Evolutionary conservation across 306 rosid genomes (phyloP).

Genomic region (Cicer judaicum): DNA sequence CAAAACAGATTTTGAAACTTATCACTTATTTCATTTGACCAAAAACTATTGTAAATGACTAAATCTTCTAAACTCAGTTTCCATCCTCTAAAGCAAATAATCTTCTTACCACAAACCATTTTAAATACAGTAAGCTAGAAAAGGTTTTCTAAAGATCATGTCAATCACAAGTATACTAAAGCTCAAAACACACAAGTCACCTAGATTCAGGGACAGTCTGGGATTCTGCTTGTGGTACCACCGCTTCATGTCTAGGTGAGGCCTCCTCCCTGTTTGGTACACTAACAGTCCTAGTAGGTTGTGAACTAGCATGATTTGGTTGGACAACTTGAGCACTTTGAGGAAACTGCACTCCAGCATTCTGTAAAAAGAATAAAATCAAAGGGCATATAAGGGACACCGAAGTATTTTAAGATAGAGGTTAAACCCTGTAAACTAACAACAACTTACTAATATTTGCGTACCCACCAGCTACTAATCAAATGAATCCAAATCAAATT

Average conservation of each 20-base stretch:
- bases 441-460: not conserved
- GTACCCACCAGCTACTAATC: slow-evolving; percentile 15
- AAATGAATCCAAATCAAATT: slow-evolving; percentile 29
- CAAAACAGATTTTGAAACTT: slow-evolving; percentile 28
- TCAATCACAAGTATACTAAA: slow-evolving; percentile 36
- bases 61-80: slow-evolving; percentile 22
- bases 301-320: slow-evolving; percentile 58
- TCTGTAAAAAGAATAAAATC: slow-evolving; percentile 59
- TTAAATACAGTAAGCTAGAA: slow-evolving; percentile 4
- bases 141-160: slow-evolving; percentile 25
- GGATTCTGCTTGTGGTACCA: slow-evolving; percentile 58
- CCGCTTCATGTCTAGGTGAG: slow-evolving; percentile 56
- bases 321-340: slow-evolving; percentile 64
- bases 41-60: slow-evolving; percentile 21
- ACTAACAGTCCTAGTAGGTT: slow-evolving; percentile 49
- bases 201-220: slow-evolving; percentile 77
- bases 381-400: not conserved
- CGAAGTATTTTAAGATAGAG: not conserved
- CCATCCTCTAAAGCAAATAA: slow-evolving; percentile 32
- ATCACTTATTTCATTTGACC: slow-evolving; percentile 35
- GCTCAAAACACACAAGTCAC: slow-evolving; percentile 52
- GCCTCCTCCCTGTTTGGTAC: slow-evolving; percentile 62
- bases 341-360: slow-evolving; percentile 87
- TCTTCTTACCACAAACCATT: slow-evolving; percentile 19
- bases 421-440: not conserved